Conservation (phyloP, 441 rosid genomes). For the Pelargonium fulgidum region DNA sequence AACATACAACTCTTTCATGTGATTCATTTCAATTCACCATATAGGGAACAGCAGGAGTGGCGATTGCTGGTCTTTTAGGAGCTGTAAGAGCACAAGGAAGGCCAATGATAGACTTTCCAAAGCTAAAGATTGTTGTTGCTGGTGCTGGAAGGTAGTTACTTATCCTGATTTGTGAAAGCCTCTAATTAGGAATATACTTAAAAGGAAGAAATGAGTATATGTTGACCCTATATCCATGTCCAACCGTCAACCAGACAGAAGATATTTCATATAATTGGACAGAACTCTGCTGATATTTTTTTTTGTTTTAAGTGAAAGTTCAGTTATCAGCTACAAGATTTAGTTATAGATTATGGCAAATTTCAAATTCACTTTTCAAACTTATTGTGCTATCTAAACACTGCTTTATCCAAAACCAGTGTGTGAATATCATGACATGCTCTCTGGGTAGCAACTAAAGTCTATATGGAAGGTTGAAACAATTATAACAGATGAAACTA, state of each 20-base stretch:
- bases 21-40: constrained; percentile 16
- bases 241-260: not conserved
- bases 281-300: not conserved
- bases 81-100: constrained; percentile 99
- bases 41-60: constrained; percentile 99
- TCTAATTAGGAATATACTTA: constrained; percentile 8
- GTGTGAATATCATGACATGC: too few relatives aligned
- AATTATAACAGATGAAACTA: not conserved
- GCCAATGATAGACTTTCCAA: constrained; percentile 97
- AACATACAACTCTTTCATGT: constrained; percentile 7
- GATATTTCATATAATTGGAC: not conserved
- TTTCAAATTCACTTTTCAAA: not conserved
- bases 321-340: not conserved
- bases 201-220: not conserved
- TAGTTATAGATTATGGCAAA: not conserved
- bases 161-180: constrained; percentile 14
- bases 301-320: not conserved
- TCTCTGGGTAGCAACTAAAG: not conserved
- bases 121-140: constrained; percentile 96
- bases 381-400: not conserved
- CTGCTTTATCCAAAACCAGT: not conserved
- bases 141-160: constrained; percentile 90
- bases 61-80: constrained; percentile 98
- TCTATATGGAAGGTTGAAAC: constrained; percentile 1
- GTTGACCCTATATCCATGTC: constrained; percentile 8